phyloP scores from a whole-genome alignment of 495 filamentous ascomycete species.

The Schizothecium vesticola region DNA sequence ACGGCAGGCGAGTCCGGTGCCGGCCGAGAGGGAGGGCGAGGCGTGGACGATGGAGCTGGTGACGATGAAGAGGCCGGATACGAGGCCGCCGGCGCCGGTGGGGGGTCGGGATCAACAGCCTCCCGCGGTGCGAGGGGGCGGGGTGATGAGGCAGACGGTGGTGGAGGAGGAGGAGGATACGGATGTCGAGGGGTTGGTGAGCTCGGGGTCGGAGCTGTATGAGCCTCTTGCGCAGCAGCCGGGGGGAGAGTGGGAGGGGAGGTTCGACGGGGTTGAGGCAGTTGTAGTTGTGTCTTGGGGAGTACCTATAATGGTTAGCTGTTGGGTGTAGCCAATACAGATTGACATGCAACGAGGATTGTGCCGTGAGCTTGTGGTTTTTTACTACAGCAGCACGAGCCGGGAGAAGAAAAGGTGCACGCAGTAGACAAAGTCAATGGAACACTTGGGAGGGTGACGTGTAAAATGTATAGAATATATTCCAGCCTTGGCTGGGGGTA shows the following conservation, averaged over 20 bases:
- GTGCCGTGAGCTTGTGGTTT: neutral
- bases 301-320: neutral
- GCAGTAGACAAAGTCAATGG: neutral
- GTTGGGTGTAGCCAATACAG: neutral
- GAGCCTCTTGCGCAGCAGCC: neutral
- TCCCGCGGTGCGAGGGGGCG: slow-evolving; percentile 12
- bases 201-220: slow-evolving; percentile 4
- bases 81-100: neutral
- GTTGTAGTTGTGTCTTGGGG: neutral
- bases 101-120: slow-evolving; percentile 20
- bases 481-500: neutral
- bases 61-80: neutral
- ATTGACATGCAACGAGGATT: neutral
- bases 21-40: slow-evolving; percentile 17
- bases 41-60: neutral
- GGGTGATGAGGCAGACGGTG: slow-evolving; percentile 33
- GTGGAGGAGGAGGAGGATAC: slow-evolving; percentile 13
- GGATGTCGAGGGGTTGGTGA: neutral
- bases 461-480: neutral
- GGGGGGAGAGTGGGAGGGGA: neutral
- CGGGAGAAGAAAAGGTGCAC: no score
- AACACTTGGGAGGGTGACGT: neutral
- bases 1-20: slow-evolving; percentile 2
- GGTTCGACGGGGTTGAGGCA: neutral
- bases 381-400: no score